Conservation (phyloP, 352 stramenopile species). For the Chloridella minuta region DNA sequence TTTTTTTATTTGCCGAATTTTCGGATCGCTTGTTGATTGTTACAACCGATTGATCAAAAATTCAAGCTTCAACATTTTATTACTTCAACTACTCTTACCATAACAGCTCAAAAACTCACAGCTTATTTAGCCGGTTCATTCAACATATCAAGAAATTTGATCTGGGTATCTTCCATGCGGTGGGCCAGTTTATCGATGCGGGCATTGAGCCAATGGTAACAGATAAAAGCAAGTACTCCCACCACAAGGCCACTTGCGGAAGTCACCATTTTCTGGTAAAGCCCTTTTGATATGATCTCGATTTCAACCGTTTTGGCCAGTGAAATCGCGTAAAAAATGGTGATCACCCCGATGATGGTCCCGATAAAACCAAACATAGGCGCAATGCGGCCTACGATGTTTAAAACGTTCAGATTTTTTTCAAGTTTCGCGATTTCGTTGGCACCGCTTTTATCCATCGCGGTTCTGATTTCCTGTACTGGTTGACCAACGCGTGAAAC, state of each 20-base stretch:
- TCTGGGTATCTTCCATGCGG: neutral
- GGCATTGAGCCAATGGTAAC: neutral
- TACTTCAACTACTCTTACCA: too few species aligned
- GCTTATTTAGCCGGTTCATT: neutral
- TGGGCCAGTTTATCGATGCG: neutral
- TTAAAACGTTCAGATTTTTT: neutral
- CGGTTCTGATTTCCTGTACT: neutral
- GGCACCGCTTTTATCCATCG: neutral
- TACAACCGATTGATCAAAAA: too few species aligned
- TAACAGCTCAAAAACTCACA: too few species aligned
- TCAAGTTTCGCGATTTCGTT: neutral
- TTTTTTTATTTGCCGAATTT: too few species aligned
- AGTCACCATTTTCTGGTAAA: neutral
- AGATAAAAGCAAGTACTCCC: neutral
- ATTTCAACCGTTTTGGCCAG: neutral
- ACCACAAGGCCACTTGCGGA: neutral
- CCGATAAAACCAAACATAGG: neutral
- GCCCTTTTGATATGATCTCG: neutral
- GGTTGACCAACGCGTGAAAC: neutral
- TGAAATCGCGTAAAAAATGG: neutral
- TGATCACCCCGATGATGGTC: neutral
- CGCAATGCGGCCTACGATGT: neutral
- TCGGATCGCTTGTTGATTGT: too few species aligned
- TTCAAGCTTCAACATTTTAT: too few species aligned
- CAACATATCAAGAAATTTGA: neutral